Conservation (phyloP, 1,284 basidiomycete genomes). For the Wolfiporia cocos region DNA sequence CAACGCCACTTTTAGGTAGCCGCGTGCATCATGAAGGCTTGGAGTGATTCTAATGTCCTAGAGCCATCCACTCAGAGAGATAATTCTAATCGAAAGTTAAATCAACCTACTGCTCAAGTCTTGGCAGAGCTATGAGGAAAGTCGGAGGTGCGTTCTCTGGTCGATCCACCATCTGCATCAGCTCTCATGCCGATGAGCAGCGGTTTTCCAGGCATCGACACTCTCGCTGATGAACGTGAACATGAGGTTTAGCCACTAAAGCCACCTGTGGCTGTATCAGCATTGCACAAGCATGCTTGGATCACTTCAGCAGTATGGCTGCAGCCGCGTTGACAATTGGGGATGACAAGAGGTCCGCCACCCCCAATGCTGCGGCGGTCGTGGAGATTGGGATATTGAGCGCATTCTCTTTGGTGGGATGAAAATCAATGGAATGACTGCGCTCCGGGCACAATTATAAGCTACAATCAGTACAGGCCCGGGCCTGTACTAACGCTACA, state of each 20-base stretch:
- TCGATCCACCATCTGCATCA: conserved; percentile 41
- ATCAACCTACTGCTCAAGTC: conserved; percentile 35
- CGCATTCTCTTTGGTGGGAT: conserved; percentile 9
- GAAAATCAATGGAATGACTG: too few relatives aligned
- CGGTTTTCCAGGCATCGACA: conserved; percentile 37
- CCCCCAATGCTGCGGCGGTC: conserved; percentile 14
- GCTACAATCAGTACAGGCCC: too few relatives aligned
- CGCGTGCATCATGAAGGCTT: conserved; percentile 33
- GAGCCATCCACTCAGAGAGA: background rate
- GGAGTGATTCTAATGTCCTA: conserved; percentile 33
- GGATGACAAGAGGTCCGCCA: conserved; percentile 30
- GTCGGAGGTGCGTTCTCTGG: conserved; percentile 38
- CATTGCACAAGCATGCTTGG: conserved; percentile 36
- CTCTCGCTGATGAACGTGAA: conserved; percentile 31
- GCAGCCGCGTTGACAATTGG: conserved; percentile 38
- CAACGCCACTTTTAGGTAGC: conserved; percentile 35
- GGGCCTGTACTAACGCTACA: too few relatives aligned
- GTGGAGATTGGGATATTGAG: conserved; percentile 15
- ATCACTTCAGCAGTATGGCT: conserved; percentile 34
- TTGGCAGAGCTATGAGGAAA: conserved; percentile 36
- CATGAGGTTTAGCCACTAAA: too few relatives aligned
- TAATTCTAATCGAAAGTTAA: background rate
- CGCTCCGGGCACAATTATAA: too few relatives aligned
- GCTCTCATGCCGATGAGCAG: conserved; percentile 39
- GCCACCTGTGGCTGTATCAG: too few relatives aligned